phyloP scores from a whole-genome alignment of 768 basidiomycete genomes.

The Tulasnella sp. region DNA sequence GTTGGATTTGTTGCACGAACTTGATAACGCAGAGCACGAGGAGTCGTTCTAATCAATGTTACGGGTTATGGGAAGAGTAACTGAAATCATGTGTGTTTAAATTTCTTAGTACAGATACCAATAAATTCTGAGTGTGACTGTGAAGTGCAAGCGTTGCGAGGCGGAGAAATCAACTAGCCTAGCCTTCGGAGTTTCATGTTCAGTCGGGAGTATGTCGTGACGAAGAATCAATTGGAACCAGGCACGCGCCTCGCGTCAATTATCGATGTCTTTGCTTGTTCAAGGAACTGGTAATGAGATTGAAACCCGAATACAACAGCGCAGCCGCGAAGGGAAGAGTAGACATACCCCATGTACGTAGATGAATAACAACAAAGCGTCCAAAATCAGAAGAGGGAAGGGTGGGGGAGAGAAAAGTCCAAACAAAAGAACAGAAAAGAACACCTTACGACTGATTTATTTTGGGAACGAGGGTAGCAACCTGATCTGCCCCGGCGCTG shows the following conservation, averaged over 20 bases:
- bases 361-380: not conserved
- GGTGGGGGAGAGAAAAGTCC: not conserved
- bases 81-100: not conserved
- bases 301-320: not conserved
- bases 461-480: not conserved
- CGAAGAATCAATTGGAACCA: too few species aligned
- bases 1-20: not conserved
- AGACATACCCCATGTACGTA: not conserved
- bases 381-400: not conserved
- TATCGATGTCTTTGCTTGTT: not conserved
- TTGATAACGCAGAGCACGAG: not conserved
- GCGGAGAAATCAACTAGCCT: too few species aligned
- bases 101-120: not conserved
- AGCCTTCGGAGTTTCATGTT: too few species aligned
- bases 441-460: constrained; percentile 6
- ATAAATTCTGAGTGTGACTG: too few species aligned
- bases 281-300: not conserved
- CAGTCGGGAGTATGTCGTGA: too few species aligned
- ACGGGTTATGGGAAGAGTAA: not conserved
- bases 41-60: not conserved
- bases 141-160: too few species aligned
- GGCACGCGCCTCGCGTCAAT: not conserved
- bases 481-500: constrained; percentile 6
- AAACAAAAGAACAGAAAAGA: not conserved
- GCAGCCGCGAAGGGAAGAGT: not conserved